These are phyloP conservation scores for Acorus calamus DNA, from an alignment of 106 monocot species.

Conservation along the genomic window DNA sequence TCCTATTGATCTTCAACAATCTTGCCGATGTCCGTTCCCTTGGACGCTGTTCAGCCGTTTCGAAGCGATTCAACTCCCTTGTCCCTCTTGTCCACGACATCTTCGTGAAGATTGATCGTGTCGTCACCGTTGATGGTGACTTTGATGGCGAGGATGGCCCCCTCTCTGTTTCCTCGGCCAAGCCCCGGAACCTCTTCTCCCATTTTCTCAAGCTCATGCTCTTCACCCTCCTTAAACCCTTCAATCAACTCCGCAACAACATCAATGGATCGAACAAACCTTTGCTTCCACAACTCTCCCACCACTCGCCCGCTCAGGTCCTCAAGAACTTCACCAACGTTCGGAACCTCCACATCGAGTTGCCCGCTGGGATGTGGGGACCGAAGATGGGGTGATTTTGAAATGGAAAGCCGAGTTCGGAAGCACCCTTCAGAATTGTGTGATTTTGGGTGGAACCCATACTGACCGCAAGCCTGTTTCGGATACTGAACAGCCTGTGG, in stretches of 20 bases:
- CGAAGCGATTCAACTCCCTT: constrained; percentile 55
- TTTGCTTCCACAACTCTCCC: constrained; percentile 65
- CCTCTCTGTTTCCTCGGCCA: constrained; percentile 26
- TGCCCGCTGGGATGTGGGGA: constrained; percentile 81
- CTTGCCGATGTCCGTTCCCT: constrained; percentile 61
- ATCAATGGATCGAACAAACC: constrained; percentile 31
- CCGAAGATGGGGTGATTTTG: constrained; percentile 66
- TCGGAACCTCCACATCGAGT: constrained; percentile 48
- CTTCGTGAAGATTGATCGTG: constrained; percentile 71
- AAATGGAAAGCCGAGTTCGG: constrained; percentile 88
- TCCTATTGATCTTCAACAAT: constrained; percentile 72
- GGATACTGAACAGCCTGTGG: constrained; percentile 12
- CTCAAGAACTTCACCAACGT: constrained; percentile 64
- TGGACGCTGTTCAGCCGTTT: constrained; percentile 66
- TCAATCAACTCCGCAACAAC: constrained; percentile 39
- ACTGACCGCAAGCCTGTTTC: constrained; percentile 25
- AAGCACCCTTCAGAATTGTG: constrained; percentile 76
- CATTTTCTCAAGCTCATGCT: constrained; percentile 59
- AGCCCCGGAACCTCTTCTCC: constrained; percentile 50
- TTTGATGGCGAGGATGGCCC: constrained; percentile 56
- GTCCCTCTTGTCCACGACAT: constrained; percentile 58
- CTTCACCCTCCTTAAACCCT: constrained; percentile 48
- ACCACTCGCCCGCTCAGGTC: constrained; percentile 72
- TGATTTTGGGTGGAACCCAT: constrained; percentile 64
- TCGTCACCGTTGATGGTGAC: constrained; percentile 60